These are phyloP conservation scores for Lolium multiflorum DNA, from an alignment of 176 grass and related monocot species.

Conservation along the genomic window DNA sequence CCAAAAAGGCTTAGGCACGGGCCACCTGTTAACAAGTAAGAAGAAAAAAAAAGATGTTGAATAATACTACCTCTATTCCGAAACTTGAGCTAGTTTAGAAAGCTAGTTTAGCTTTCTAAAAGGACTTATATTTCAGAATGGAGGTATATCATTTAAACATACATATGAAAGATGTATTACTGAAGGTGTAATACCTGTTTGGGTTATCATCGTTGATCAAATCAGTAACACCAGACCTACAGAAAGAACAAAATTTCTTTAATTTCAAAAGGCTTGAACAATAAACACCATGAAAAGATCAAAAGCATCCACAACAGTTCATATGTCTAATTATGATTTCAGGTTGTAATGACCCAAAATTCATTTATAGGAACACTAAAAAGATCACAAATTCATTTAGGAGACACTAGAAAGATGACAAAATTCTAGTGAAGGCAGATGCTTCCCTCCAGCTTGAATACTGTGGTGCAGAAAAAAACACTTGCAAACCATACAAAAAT, in stretches of 20 bases:
- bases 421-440: neutral
- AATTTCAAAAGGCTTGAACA: neutral
- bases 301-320: no score
- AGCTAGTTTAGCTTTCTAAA: no score
- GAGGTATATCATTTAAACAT: neutral
- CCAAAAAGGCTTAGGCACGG: neutral
- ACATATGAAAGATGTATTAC: neutral
- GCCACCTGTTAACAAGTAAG: constrained; percentile 2
- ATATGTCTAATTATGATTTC: no score
- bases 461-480: no score
- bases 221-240: neutral
- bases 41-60: neutral
- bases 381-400: no score
- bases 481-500: neutral
- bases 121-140: no score
- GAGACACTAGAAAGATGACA: no score
- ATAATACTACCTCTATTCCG: no score
- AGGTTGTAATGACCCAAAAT: no score
- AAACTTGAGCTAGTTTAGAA: no score
- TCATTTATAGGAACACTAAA: no score
- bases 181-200: constrained; percentile 15
- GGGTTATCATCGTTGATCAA: neutral
- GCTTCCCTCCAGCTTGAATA: neutral
- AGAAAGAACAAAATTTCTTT: neutral
- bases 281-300: no score